Base-by-base conservation (phyloP, 176 grass and related monocot genomes). In the Oryza australiensis region DNA sequence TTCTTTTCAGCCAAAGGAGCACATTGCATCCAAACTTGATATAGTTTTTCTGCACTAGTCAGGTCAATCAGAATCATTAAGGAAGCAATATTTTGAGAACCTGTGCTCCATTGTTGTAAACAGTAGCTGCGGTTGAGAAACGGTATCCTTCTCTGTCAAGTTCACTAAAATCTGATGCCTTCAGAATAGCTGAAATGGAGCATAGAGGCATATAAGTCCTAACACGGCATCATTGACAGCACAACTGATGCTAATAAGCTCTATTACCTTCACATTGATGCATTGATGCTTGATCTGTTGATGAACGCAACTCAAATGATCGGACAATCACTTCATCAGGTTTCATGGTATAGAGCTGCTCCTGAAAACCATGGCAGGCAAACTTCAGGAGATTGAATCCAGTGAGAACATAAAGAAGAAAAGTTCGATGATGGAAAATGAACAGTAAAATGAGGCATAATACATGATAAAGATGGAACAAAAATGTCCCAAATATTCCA, bases 31-130 rank as follows among this genome's bases (percentile, higher is more conserved):
- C 9, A 59, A 30, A 74, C 59, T 38, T 16, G 13, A 76, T 29
- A 23, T 70, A 57, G 43, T 41, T 34, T 69, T 76, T 14, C 26
- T 33, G 35, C 23, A 11, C 8, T 78, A 72, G 34, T 15, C 12
- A 15, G 57, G n/a, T 83, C 67, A 40, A 83, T 43, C 1, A 22
- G 22, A 88, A 64, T 24, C 70, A 80, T 1, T 84, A 40, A 5
- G 34, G 26, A 60, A 73, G 43, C 10, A 24, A 3, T 43, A 48
- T 49, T 81, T 84, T 81, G 22, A 69, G 70, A 82, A 98, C 92
- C 90, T 98, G 92, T 70, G 92, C 88, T 77, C 95, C 92, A 80
- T 93, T 98, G 42, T 94, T 80, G 26, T 94, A 76, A 89, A 98
- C 63, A 41, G 90, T 95, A 84, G 90, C 82, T 38, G 68, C 84